Evolutionary conservation across 805 yeast species (phyloP), one percentile per base, ranked within the genome.

Genomic region (Barnettozyma siamensis): DNA sequence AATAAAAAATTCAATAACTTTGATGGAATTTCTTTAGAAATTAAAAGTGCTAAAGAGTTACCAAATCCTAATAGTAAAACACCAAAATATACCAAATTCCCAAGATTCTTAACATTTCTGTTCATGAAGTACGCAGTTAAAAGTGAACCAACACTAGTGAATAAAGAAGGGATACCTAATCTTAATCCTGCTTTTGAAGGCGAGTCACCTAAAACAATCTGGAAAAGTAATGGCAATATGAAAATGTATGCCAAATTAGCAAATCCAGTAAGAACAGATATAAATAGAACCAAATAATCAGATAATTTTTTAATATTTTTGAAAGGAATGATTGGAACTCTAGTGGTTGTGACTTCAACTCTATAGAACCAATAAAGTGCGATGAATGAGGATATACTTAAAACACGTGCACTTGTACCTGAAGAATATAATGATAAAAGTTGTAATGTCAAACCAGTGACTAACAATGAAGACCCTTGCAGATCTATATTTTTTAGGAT

Each of bases 101-200:
- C 54, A 23, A 69, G 49, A 20, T 51, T 46, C 8, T 58, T 50
- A 32, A 41, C 42, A 17, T 53, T 53, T 32, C 50, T 58, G 35
- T 65, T 59, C 70, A 67, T 67, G 38, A 59, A 49, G 30, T 57
- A 46, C 0, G 73, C 74, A 1, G 72, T 60, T 7, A 60, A 51
- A 16, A 70, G 41, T 3, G 72, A 65, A 5, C 74, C 74, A 20
- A 67, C 57, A n/a, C 72, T 69, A 2, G 70, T 67, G 30, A 64
- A 63, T 15, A 65, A 38, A 3, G 73, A 62, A 5, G 72, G 74
- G 16, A 66, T 59, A 2, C 66, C 63, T 31, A 70, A 53, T 39
- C 73, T 51, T 16, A 68, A 48, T 3, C 74, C 74, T 6, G 72
- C 69, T 45, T 51, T 51, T 4, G 72, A 58, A 2, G 70, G 59